These are phyloP conservation scores for Arctium lappa DNA, from an alignment of 129 eudicot genomes.

Conservation along the genomic window DNA sequence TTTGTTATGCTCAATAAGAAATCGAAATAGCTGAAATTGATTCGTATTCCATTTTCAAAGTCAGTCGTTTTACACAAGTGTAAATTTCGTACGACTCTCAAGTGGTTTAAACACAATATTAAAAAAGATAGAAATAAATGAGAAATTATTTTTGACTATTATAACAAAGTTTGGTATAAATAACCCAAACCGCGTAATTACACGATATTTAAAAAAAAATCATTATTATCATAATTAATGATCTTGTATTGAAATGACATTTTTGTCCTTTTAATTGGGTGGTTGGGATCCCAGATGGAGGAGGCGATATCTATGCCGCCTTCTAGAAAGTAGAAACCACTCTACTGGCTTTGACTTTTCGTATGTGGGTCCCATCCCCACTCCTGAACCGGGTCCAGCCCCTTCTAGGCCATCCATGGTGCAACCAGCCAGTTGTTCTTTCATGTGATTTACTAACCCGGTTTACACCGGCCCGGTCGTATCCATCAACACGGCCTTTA, in stretches of 20 bases:
- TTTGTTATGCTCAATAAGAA: too few relatives aligned
- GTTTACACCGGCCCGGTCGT: background rate
- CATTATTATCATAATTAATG: background rate
- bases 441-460: background rate
- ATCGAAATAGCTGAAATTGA: too few relatives aligned
- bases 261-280: background rate
- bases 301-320: conserved; percentile 15
- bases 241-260: background rate
- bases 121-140: too few relatives aligned
- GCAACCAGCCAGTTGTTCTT: background rate
- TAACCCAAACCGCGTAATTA: background rate
- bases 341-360: conserved; percentile 5
- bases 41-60: too few relatives aligned
- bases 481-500: background rate
- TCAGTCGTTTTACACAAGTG: too few relatives aligned
- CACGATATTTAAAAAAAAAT: too few relatives aligned
- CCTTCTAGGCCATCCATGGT: background rate
- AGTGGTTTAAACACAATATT: too few relatives aligned
- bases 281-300: background rate
- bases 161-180: background rate
- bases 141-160: background rate
- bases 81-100: too few relatives aligned
- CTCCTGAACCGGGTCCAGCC: background rate
- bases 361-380: background rate
- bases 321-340: conserved; percentile 1